These are phyloP conservation scores for Petunia secreta DNA, from an alignment of 257 asterid species.

Conservation along the genomic window DNA sequence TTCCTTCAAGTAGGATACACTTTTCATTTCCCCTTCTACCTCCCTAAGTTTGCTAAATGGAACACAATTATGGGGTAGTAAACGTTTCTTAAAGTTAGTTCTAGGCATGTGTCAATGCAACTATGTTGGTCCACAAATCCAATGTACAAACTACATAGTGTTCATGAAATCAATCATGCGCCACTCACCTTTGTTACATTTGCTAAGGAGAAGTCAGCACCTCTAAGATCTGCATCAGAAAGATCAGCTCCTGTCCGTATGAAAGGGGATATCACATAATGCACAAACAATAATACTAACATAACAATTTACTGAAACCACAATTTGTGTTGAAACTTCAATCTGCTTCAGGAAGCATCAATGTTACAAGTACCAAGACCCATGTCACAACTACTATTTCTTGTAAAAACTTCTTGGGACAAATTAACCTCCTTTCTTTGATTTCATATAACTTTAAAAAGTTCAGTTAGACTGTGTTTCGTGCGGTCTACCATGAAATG, in stretches of 20 bases:
- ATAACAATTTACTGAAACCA: background rate
- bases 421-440: background rate
- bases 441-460: background rate
- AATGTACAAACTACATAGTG: background rate
- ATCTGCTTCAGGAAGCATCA: background rate
- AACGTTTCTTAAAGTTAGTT: background rate
- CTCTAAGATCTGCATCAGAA: slow-evolving; percentile 95
- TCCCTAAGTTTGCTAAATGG: background rate
- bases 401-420: background rate
- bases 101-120: background rate
- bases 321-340: background rate
- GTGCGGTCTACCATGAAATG: background rate
- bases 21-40: background rate
- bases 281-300: slow-evolving; percentile 14
- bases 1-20: background rate
- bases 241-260: slow-evolving; percentile 80
- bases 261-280: background rate
- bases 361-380: background rate
- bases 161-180: background rate
- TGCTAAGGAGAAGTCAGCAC: slow-evolving; percentile 94
- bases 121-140: background rate
- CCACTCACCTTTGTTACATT: slow-evolving; percentile 76
- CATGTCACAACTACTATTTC: background rate
- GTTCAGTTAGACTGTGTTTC: background rate
- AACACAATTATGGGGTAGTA: background rate